Evolutionary conservation across 1,139 yeast species (phyloP), one percentile per base, ranked within the genome.

Genomic region (Yamadazyma spencermartinsiae): DNA sequence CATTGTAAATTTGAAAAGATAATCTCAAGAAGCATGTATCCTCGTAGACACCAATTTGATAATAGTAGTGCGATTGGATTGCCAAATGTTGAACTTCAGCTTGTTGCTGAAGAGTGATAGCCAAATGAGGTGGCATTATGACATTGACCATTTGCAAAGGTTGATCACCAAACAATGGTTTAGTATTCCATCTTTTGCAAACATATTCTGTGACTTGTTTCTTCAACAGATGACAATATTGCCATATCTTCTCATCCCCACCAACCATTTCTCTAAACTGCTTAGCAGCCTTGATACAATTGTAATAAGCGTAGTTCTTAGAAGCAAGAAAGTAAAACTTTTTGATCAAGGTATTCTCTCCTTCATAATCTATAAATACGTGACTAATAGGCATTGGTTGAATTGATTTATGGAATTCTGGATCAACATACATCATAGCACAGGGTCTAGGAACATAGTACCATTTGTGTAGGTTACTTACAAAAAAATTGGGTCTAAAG

Each of bases 391-490:
- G 88, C 42, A 80, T 49, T 0, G 86, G 72, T 43, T 82, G 83
- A 41, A 83, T 63, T 10, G 51, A 40, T 1, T 57, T 52, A 41
- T 80, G 87, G 51, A 73, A 76, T 40, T 67, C 61, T 3, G 70
- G 67, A 44, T 74, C 72, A 7, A 79, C 85, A 50, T 83, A 83
- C 35, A 85, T 55, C 15, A 80, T 63, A 0, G 86, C 83, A 47
- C 76, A 71, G 1, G 81, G 78, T 35, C 79, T 64, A 2, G 89
- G 86, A 16, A 72, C 71, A 46, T 55, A 79, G 33, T 70, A 63
- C 90, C 90, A 84, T 54, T 85, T 85, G 65, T 85, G 90, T 24
- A 82, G 61, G 51, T 83, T 84, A 29, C 84, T 63, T 12, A 76
- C 71, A 50, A 71, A 76, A 53, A 80, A 83, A 51, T 82, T 89